Percentiles rank a stretch among this genome's conserved stretches.
phyloP scores from a whole-genome alignment of 495 filamentous ascomycete genomes.

The Aspergillus campestris region DNA sequence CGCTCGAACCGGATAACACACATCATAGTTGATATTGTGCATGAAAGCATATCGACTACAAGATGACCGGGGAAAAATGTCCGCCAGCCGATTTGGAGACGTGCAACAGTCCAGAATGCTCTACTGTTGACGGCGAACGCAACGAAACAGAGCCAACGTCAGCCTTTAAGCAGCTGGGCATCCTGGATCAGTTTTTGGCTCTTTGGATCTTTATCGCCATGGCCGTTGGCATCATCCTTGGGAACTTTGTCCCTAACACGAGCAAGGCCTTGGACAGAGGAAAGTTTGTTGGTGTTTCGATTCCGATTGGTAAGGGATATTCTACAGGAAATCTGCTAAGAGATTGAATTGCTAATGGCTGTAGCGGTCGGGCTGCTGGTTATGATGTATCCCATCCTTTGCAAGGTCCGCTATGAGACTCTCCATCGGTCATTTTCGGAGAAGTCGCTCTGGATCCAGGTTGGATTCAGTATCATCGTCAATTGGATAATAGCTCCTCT shows the following conservation, averaged over 20 bases:
- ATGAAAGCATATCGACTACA: too few relatives aligned
- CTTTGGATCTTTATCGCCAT: conserved; percentile 85
- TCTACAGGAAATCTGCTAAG: neutral
- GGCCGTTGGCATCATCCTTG: conserved; percentile 68
- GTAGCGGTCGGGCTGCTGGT: conserved; percentile 71
- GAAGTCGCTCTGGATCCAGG: conserved; percentile 66
- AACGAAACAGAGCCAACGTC: conserved; percentile 7
- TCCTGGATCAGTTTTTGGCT: conserved; percentile 69
- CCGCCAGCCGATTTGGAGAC: neutral
- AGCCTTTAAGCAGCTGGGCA: conserved; percentile 50
- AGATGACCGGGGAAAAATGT: neutral
- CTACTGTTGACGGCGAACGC: neutral
- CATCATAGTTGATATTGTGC: too few relatives aligned
- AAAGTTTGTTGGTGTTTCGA: conserved; percentile 62
- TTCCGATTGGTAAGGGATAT: conserved; percentile 59
- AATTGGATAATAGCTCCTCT: conserved; percentile 92
- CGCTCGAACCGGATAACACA: too few relatives aligned
- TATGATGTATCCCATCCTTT: conserved; percentile 95
- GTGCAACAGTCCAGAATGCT: neutral
- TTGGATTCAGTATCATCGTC: conserved; percentile 66
- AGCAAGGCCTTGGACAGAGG: conserved; percentile 59
- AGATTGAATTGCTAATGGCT: neutral
- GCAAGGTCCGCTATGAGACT: conserved; percentile 82
- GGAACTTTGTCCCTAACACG: conserved; percentile 63
- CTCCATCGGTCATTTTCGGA: conserved; percentile 60